phyloP scores from a whole-genome alignment of 1,284 basidiomycete species.

The Tilletia setariae region DNA sequence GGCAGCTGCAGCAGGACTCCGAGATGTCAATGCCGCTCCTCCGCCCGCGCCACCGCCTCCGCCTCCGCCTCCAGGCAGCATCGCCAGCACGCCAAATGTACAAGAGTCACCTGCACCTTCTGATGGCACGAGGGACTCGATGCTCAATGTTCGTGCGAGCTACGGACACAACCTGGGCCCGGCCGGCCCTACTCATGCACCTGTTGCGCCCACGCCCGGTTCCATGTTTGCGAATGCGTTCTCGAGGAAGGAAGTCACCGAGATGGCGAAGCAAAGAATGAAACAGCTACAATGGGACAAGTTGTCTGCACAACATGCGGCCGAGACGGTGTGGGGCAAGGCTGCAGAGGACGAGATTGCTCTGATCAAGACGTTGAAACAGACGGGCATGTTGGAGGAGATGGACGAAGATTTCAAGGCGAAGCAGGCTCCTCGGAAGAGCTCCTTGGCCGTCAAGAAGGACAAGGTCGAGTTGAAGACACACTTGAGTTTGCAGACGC shows the following conservation, averaged over 20 bases:
- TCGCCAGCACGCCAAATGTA: conserved; percentile 24
- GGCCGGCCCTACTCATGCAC: conserved; percentile 43
- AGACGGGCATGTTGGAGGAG: conserved; percentile 77
- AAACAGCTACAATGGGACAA: conserved; percentile 99
- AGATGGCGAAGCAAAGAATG: conserved; percentile 85
- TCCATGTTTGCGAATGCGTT: conserved; percentile 33
- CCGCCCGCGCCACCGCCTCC: conserved; percentile 16
- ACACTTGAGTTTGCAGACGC: conserved; percentile 43
- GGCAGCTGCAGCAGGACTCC: conserved; percentile 47
- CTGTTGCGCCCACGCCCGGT: conserved; percentile 65
- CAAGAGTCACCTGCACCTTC: conserved; percentile 24
- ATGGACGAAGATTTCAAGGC: conserved; percentile 99
- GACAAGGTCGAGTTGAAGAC: conserved; percentile 55
- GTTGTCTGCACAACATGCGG: conserved; percentile 52
- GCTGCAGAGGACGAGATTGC: conserved; percentile 35
- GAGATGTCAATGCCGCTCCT: neutral
- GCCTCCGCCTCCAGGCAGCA: neutral
- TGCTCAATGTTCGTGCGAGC: conserved; percentile 48
- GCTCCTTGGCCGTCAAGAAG: conserved; percentile 51
- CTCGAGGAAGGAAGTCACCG: conserved; percentile 73
- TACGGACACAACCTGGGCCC: conserved; percentile 35
- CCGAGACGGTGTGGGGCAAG: conserved; percentile 51
- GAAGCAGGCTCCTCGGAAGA: conserved; percentile 69
- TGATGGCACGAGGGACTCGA: conserved; percentile 36
- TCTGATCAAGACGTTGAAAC: conserved; percentile 34